phyloP scores from a whole-genome alignment of 129 eudicot species.

The Artemisia annua region DNA sequence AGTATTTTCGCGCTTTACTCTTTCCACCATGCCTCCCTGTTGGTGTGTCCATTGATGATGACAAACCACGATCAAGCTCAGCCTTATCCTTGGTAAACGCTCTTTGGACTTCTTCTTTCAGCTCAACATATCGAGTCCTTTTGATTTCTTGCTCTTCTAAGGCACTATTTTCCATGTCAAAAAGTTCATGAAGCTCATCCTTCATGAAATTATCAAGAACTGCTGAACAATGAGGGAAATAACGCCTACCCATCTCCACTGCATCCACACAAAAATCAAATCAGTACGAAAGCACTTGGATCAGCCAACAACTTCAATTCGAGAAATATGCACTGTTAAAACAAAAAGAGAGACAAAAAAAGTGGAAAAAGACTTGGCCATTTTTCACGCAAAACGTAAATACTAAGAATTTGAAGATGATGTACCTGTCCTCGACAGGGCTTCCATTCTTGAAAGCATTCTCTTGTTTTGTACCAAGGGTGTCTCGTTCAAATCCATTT shows the following conservation, averaged over 20 bases:
- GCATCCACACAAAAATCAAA: conserved; percentile 11
- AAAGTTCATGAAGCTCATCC: conserved; percentile 53
- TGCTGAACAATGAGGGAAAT: conserved; percentile 77
- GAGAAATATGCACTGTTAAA: background rate
- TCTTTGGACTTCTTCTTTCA: conserved; percentile 65
- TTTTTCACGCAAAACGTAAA: background rate
- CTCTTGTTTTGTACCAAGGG: conserved; percentile 59
- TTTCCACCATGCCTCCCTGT: conserved; percentile 31
- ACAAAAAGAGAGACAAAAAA: background rate
- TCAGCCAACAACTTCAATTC: background rate
- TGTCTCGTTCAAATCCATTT: conserved; percentile 69
- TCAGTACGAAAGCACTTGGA: background rate
- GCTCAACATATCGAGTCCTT: conserved; percentile 56
- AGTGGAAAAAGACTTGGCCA: too few species aligned
- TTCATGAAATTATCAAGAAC: conserved; percentile 73
- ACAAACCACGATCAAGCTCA: conserved; percentile 40
- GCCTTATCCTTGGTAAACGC: conserved; percentile 77
- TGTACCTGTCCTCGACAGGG: conserved; percentile 72
- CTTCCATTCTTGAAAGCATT: conserved; percentile 50
- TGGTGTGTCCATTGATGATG: conserved; percentile 49
- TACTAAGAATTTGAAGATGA: background rate
- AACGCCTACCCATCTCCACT: conserved; percentile 83
- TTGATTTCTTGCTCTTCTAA: conserved; percentile 57
- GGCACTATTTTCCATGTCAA: conserved; percentile 48
- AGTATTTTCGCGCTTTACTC: conserved; percentile 32